Conservation (phyloP, 805 yeast species). For the Metschnikowia lochheadii region DNA sequence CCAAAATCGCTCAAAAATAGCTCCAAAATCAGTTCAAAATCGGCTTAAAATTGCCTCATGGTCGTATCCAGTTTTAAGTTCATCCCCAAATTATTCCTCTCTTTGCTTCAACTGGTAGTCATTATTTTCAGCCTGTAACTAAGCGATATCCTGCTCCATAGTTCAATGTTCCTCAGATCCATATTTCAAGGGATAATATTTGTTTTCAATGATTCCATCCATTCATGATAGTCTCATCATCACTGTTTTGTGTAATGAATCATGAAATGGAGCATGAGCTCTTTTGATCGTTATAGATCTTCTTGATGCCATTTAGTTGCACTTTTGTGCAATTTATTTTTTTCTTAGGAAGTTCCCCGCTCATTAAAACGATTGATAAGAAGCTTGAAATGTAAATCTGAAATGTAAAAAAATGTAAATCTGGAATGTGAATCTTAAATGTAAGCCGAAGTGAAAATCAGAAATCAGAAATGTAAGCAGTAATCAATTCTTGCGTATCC, state of each 20-base stretch:
- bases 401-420: too few species aligned
- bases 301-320: not conserved
- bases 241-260: slow-evolving; percentile 3
- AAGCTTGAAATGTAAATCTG: too few species aligned
- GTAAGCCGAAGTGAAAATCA: too few species aligned
- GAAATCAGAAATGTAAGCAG: too few species aligned
- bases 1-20: too few species aligned
- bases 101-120: slow-evolving; percentile 52
- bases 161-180: slow-evolving; percentile 22
- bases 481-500: slow-evolving; percentile 55
- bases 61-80: not conserved
- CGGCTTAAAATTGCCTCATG: too few species aligned
- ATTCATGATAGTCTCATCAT: slow-evolving; percentile 35
- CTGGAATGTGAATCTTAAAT: too few species aligned
- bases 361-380: slow-evolving; percentile 32
- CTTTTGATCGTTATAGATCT: not conserved
- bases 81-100: slow-evolving; percentile 27
- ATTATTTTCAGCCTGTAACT: slow-evolving; percentile 46
- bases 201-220: slow-evolving; percentile 41
- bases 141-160: slow-evolving; percentile 33
- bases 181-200: slow-evolving; percentile 8
- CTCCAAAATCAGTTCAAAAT: not conserved
- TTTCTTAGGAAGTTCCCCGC: slow-evolving; percentile 42
- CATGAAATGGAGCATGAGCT: not conserved
- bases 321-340: slow-evolving; percentile 5